phyloP scores from a whole-genome alignment of 495 filamentous ascomycete genomes.

The Penicillium canescens region DNA sequence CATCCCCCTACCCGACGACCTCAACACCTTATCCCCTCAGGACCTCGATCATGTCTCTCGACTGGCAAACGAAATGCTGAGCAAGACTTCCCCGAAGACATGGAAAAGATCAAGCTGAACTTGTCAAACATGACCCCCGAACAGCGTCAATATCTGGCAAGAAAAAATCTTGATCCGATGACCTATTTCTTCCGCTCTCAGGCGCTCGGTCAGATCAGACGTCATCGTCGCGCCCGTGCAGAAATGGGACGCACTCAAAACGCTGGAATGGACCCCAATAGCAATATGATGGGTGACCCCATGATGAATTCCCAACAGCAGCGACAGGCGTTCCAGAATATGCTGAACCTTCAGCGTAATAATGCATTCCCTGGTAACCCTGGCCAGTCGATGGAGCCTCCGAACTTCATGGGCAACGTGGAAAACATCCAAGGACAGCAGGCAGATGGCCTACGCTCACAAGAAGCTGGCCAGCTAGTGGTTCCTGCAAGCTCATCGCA shows the following conservation, averaged over 20 bases:
- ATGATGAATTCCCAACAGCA: slow-evolving; percentile 42
- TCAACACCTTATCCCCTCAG: slow-evolving; percentile 38
- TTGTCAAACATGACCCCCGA: slow-evolving; percentile 45
- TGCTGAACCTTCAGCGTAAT: slow-evolving; percentile 48
- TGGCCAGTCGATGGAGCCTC: slow-evolving; percentile 46
- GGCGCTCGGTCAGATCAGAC: slow-evolving; percentile 40
- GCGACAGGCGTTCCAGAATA: slow-evolving; percentile 42
- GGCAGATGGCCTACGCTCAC: slow-evolving; percentile 60
- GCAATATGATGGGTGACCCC: slow-evolving; percentile 37
- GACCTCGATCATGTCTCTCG: slow-evolving; percentile 46
- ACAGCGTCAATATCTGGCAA: slow-evolving; percentile 39
- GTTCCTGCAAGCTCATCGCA: slow-evolving; percentile 63
- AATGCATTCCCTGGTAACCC: slow-evolving; percentile 33
- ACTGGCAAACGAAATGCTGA: slow-evolving; percentile 41
- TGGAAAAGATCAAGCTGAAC: slow-evolving; percentile 45
- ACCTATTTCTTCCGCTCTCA: slow-evolving; percentile 52
- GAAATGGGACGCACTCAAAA: slow-evolving; percentile 36
- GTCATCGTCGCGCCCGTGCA: slow-evolving; percentile 34
- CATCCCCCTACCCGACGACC: slow-evolving; percentile 33
- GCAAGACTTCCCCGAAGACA: slow-evolving; percentile 42
- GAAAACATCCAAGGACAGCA: slow-evolving; percentile 62
- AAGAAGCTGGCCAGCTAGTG: slow-evolving; percentile 65
- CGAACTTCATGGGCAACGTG: slow-evolving; percentile 50
- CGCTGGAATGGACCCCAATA: slow-evolving; percentile 30
- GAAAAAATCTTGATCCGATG: slow-evolving; percentile 47